phyloP scores from a whole-genome alignment of 2,329 filamentous ascomycete species.

The Aureobasidium mangrovei region DNA sequence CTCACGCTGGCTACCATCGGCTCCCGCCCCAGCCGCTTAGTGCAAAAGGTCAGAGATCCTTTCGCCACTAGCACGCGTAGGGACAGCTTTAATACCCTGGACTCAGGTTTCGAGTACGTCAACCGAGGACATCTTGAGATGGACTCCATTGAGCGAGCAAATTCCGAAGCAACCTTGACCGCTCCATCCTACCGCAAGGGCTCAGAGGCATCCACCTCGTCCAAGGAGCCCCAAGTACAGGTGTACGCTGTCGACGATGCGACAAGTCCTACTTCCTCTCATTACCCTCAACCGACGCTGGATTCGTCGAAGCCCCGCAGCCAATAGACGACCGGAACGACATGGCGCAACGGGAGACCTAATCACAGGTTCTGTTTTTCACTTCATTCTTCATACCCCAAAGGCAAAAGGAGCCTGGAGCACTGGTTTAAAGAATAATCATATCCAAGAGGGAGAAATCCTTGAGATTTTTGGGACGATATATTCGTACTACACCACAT shows the following conservation, averaged over 20 bases:
- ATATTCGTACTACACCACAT: background rate
- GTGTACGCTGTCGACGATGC: constrained; percentile 7
- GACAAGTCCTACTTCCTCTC: constrained; percentile 1
- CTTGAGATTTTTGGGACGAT: background rate
- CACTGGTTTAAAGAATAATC: background rate
- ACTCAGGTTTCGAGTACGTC: constrained; percentile 12
- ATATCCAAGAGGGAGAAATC: background rate
- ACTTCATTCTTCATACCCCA: constrained; percentile 11
- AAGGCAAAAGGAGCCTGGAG: constrained; percentile 9
- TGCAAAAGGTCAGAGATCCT: constrained; percentile 11
- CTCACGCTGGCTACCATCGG: constrained; percentile 8
- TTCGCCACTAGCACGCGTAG: constrained; percentile 4
- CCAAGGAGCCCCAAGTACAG: constrained; percentile 6
- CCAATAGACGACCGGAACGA: constrained; percentile 2
- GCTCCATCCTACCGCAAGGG: constrained; percentile 2
- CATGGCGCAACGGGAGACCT: background rate
- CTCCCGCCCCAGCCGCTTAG: constrained; percentile 8
- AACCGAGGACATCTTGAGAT: constrained; percentile 8
- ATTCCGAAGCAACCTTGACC: constrained; percentile 5
- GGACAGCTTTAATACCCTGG: constrained; percentile 13
- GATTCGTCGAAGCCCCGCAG: constrained; percentile 10
- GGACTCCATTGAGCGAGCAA: constrained; percentile 3
- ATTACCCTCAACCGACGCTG: constrained; percentile 1
- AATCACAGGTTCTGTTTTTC: constrained; percentile 4
- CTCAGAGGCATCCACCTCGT: constrained; percentile 7